These are phyloP conservation scores for Amaranthus cruentus DNA, from an alignment of 148 eudicot species.

Conservation along the genomic window DNA sequence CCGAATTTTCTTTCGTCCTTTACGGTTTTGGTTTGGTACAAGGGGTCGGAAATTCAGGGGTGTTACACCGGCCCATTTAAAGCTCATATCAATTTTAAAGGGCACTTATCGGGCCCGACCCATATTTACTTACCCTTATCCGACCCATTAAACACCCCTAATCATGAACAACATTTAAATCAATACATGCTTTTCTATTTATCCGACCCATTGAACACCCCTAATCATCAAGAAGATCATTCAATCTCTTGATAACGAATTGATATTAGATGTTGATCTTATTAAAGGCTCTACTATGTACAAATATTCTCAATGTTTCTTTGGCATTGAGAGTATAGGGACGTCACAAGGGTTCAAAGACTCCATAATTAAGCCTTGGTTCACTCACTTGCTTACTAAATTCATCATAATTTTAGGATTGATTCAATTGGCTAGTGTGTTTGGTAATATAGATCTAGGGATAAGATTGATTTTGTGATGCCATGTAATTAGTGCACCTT, in stretches of 20 bases:
- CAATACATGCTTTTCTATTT: too few relatives aligned
- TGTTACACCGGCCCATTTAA: too few relatives aligned
- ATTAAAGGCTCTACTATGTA: neutral
- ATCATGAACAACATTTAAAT: too few relatives aligned
- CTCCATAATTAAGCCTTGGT: neutral
- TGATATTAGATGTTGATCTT: neutral
- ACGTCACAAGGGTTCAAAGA: neutral
- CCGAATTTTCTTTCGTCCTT: too few relatives aligned
- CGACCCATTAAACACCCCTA: too few relatives aligned
- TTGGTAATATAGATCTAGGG: neutral
- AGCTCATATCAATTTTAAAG: too few relatives aligned
- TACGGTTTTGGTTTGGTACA: too few relatives aligned
- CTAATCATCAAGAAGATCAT: neutral
- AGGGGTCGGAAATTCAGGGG: too few relatives aligned
- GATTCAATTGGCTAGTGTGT: neutral
- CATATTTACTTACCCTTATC: too few relatives aligned
- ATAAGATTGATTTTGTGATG: neutral
- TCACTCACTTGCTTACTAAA: neutral
- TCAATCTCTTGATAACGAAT: neutral
- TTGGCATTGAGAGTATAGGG: neutral
- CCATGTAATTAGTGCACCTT: too few relatives aligned
- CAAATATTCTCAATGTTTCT: neutral
- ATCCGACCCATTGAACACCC: neutral
- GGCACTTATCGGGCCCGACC: too few relatives aligned
- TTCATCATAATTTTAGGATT: neutral